Evolutionary conservation across 768 basidiomycete species (phyloP), one percentile per base, ranked within the genome.

Genomic region (Lentinula lateritia): DNA sequence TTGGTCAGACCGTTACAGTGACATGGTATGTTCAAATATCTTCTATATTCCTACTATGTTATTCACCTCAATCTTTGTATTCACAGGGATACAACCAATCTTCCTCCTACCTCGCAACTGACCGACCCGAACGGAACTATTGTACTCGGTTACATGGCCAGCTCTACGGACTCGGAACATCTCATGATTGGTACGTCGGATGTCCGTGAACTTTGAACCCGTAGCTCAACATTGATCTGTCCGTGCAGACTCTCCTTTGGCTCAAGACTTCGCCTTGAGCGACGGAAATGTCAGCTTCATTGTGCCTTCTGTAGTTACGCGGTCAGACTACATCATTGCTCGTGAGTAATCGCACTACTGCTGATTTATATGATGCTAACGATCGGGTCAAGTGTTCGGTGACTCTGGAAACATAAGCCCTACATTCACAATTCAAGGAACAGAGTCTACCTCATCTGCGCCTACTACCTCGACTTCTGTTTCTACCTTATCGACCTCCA

Each of bases 321-420:
- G 79, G 38, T 63, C 72, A 43, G 75, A 84, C 70, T 91, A 88
- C 65, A 79, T 85, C 59, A 72, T 91, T 67, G 86, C 82, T 62
- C 67, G 89, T 89, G 68, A 76, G 88, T 83, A n/a, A 38, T 3
- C 34, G 28, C 52, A 6, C 34, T 28, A 50, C 20, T 28, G 36
- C 10, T 18, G 32, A 42, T n/a, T 61, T 7, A 23, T 50, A 42
- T 20, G 52, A 34, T 28, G 20, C 32, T 60, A 57, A 39, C 9
- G 23, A 61, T 53, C 13, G 61, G 28, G 62, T 20, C 2, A 52
- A 89, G 88, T 88, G 45, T 75, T 86, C 64, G 89, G 89, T 32
- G 83, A 87, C 67, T 88, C 86, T 13, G 89, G 89, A 10, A 83
- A 92, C 63, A 65, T 70, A 8, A 87, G 83, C 66, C 81, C 81